These are phyloP conservation scores for Artemisia annua DNA, from an alignment of 129 eudicot species.

Conservation along the genomic window DNA sequence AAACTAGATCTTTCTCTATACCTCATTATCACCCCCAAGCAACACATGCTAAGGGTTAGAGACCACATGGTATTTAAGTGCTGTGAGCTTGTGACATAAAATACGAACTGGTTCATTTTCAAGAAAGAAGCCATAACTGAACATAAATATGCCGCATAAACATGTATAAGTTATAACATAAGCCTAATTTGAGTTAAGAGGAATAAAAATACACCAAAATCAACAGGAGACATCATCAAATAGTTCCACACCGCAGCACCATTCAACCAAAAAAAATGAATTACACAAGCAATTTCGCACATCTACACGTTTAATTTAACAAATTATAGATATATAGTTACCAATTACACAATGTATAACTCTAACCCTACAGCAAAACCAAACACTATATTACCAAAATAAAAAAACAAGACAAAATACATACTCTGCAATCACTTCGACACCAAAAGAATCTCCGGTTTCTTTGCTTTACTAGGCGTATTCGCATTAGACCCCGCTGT, in stretches of 20 bases:
- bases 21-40: not conserved
- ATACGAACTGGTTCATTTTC: not conserved
- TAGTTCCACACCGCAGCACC: not conserved
- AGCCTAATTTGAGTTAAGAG: not conserved
- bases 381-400: slow-evolving; percentile 27
- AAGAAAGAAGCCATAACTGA: not conserved
- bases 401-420: slow-evolving; percentile 23
- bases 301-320: slow-evolving; percentile 32
- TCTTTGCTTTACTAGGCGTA: slow-evolving; percentile 88
- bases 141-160: not conserved
- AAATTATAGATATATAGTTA: slow-evolving; percentile 23
- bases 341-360: slow-evolving; percentile 35
- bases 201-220: slow-evolving; percentile 2
- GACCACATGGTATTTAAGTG: not conserved
- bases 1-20: not conserved
- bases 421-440: slow-evolving; percentile 65
- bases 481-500: slow-evolving; percentile 58
- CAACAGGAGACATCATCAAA: not conserved
- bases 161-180: not conserved
- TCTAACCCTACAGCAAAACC: slow-evolving; percentile 34
- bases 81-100: not conserved
- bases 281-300: slow-evolving; percentile 24
- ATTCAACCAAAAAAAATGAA: slow-evolving; percentile 19
- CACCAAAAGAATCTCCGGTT: slow-evolving; percentile 86
- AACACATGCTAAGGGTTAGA: slow-evolving; percentile 2